A percentile compares a stretch with the other conserved stretches of the same genome.
These are phyloP conservation scores for Tinospora cordifolia DNA, from an alignment of 164 flowering plant genomes.

Conservation along the genomic window DNA sequence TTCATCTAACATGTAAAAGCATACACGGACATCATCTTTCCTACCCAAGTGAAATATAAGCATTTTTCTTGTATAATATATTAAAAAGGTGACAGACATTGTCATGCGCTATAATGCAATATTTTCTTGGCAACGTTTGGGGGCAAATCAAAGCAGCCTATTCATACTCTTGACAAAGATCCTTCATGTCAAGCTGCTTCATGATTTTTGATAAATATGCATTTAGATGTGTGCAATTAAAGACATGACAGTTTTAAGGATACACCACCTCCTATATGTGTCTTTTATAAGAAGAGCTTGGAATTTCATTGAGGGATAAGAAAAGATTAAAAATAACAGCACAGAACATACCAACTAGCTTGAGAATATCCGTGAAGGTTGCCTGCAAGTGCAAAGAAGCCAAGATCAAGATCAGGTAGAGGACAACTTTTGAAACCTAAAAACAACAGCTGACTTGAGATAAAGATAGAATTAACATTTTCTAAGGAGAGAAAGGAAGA, in stretches of 20 bases:
- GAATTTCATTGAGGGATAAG: not conserved
- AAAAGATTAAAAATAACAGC: not conserved
- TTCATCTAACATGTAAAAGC: too few relatives aligned
- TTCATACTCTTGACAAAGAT: too few relatives aligned
- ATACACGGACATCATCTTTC: not conserved
- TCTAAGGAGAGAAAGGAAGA: not conserved
- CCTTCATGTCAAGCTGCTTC: not conserved
- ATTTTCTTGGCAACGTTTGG: too few relatives aligned
- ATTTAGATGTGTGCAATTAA: too few relatives aligned
- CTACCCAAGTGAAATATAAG: not conserved
- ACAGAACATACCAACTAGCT: conserved; percentile 53
- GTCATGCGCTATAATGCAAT: too few relatives aligned
- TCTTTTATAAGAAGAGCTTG: not conserved
- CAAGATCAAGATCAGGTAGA: not conserved
- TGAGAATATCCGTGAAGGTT: conserved; percentile 77
- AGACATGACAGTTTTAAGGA: too few relatives aligned
- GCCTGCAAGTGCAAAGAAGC: conserved; percentile 53
- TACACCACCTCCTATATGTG: not conserved
- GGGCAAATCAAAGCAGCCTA: too few relatives aligned
- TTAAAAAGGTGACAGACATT: too few relatives aligned
- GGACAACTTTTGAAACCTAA: not conserved
- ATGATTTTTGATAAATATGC: not conserved
- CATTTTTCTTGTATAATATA: not conserved
- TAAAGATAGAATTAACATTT: not conserved
- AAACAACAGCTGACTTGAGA: not conserved